Base-by-base conservation (phyloP, 768 basidiomycete species). In the Tricholoma bakamatsutake region DNA sequence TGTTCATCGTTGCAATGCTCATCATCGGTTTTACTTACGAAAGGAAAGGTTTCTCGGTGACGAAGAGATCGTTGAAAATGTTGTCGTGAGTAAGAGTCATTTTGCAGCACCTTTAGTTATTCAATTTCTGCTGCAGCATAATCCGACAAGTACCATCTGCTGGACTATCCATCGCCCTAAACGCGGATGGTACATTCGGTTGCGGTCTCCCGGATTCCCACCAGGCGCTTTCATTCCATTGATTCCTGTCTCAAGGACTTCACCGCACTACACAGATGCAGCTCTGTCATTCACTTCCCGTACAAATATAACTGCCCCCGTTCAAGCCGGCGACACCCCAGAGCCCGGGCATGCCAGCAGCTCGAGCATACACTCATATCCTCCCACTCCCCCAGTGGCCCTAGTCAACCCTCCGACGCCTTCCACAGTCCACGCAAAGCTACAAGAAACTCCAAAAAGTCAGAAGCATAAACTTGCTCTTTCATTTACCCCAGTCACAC, bases 131-230 rank as follows among this genome's bases (percentile, higher is more conserved):
- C 31, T 33, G 3, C 57, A 87, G 87, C 86, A 91, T 55, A 87
- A 86, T 39, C 76, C 80, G n/a, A 83, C 80, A 4, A 81, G 79
- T 21, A 77, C 78, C 0, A 67, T 89, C 2, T 77, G 80, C 54
- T 93, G 90, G 90, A 81, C 81, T 9, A 82, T 91, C 27, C 90
- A 91, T 66, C 81, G 84, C 5, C 90, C 90, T 1, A 82, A 83
- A 55, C 81, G 86, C 28, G 90, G 90, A 45, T 93, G 90, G 90
- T 93, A 92, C 68, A 83, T 93, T 57, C 86, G 86, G 40, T 71
- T 93, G 24, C 80, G 87, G 34, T 73, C 87, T 2, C 90, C 90
- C 0, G 62, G 76, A 4, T 91, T 90, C 59, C 85, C 88, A 0
- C 84, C 81, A 11, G 76, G 79, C 3, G 74, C 77, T 10, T 82